phyloP scores from a whole-genome alignment of 331 rosid species.

The Dryas integrifolia region DNA sequence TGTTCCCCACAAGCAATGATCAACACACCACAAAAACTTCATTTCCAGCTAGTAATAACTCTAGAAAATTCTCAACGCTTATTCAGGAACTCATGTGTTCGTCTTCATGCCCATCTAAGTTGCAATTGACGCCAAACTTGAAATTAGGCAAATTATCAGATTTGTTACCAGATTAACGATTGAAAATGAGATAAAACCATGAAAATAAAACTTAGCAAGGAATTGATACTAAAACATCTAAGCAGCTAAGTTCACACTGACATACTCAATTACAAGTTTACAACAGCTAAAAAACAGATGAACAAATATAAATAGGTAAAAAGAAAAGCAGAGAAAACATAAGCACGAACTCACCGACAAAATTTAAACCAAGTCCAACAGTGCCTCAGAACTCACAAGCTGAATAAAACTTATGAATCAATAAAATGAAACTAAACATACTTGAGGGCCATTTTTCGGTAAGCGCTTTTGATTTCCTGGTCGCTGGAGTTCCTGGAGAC shows the following conservation, averaged over 20 bases:
- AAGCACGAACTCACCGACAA: not conserved
- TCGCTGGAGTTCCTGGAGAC: conserved; percentile 76
- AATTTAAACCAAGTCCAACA: not conserved
- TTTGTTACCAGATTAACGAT: not conserved
- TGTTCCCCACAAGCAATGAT: not conserved
- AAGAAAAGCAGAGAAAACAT: not conserved
- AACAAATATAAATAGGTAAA: not conserved
- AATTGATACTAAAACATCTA: not conserved
- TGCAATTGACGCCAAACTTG: not conserved
- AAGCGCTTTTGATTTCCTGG: conserved; percentile 94
- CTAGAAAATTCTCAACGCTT: not conserved
- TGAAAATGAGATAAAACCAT: too few species aligned
- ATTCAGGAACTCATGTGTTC: not conserved
- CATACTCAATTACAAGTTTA: conserved; percentile 5
- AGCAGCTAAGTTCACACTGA: not conserved
- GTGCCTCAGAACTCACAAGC: not conserved
- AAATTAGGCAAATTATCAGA: not conserved
- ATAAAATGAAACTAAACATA: conserved; percentile 31
- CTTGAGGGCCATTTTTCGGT: conserved; percentile 96
- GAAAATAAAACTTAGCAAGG: too few species aligned
- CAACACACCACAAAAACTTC: not conserved
- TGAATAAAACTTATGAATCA: not conserved
- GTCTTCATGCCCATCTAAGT: not conserved
- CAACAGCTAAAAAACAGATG: not conserved
- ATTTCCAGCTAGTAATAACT: not conserved